These are phyloP conservation scores for Solanum ossicruentum DNA, from an alignment of 257 asterid genomes.

Conservation along the genomic window DNA sequence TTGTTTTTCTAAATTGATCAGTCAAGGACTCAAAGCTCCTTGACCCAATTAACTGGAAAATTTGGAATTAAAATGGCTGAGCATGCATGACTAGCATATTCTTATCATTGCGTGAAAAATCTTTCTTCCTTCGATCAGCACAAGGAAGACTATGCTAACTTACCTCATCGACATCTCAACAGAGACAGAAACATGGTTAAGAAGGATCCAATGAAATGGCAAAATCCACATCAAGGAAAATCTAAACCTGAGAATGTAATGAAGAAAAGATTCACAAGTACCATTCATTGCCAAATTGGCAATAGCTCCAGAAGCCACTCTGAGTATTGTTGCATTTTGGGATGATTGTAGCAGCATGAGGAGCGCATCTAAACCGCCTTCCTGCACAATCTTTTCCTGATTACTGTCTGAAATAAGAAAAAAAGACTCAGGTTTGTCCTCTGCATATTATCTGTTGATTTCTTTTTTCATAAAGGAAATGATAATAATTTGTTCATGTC, in stretches of 20 bases:
- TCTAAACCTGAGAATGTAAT: neutral
- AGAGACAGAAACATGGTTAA: neutral
- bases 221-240: neutral
- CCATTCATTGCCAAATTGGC: conserved; percentile 98
- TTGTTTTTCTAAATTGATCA: neutral
- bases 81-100: neutral
- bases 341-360: conserved; percentile 71
- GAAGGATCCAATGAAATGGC: neutral
- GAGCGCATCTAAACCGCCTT: conserved; percentile 86
- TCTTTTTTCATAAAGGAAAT: neutral
- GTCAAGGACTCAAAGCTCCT: neutral
- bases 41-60: neutral
- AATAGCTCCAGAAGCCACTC: conserved; percentile 96
- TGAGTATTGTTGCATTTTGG: conserved; percentile 57
- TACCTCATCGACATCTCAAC: neutral
- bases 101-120: neutral
- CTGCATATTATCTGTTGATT: neutral
- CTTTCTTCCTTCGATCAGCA: neutral
- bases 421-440: neutral
- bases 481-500: neutral
- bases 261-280: conserved; percentile 12
- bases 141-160: neutral
- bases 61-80: neutral
- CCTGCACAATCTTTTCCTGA: conserved; percentile 74
- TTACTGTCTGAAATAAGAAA: conserved; percentile 47